These are phyloP conservation scores for Botrytis aclada DNA, from an alignment of 2,329 filamentous ascomycete species.

Conservation along the genomic window DNA sequence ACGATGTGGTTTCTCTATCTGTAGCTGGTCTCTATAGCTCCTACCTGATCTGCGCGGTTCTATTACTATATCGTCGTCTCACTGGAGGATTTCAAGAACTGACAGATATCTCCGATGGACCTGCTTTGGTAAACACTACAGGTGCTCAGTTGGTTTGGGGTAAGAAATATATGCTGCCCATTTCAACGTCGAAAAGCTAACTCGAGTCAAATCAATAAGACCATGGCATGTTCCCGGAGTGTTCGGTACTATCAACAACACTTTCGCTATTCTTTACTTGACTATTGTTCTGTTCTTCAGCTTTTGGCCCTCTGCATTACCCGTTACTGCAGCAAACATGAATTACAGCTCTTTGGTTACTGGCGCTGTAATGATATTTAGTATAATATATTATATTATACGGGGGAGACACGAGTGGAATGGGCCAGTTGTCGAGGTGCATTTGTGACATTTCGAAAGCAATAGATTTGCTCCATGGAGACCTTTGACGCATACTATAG, in stretches of 20 bases:
- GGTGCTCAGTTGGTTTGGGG: constrained; percentile 17
- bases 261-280: constrained; percentile 44
- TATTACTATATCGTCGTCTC: constrained; percentile 19
- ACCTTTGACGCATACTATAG: neutral
- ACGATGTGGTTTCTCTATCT: constrained; percentile 47
- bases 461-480: neutral
- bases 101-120: neutral
- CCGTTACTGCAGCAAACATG: constrained; percentile 43
- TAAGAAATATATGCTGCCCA: neutral
- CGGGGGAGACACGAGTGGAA: neutral
- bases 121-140: constrained; percentile 5
- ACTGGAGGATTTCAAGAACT: constrained; percentile 2
- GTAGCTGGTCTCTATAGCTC: constrained; percentile 19
- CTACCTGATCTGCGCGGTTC: constrained; percentile 16
- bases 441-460: neutral
- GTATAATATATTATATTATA: constrained; percentile 14
- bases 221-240: constrained; percentile 34
- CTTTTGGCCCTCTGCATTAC: constrained; percentile 45
- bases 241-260: constrained; percentile 43
- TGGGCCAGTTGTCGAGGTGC: neutral
- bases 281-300: constrained; percentile 42
- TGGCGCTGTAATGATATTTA: constrained; percentile 15
- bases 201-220: neutral
- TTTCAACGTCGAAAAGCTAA: neutral
- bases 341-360: constrained; percentile 41